Base-by-base conservation (phyloP, 176 grass and related monocot species). In the Oryza meridionalis region DNA sequence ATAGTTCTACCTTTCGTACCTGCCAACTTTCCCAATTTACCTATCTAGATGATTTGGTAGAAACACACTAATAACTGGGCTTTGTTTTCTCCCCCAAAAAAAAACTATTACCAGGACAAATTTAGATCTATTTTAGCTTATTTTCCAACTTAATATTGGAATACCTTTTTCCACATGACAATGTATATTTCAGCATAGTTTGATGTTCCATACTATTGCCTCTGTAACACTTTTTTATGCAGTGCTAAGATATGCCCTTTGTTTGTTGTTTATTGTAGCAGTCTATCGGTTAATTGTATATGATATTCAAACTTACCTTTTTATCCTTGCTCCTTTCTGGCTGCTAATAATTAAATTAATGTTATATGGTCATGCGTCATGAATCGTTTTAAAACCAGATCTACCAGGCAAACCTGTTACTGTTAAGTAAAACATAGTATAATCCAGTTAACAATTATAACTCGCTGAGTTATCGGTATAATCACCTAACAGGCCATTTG, bases 101-200 rank as follows among this genome's bases (percentile, higher is more conserved):
- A 65, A 29, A 31, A 5, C 37, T 63, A 15, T 70, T 46, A 8
- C 10, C 26, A 67, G 22, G 68, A 67, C 19, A 68, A 17, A 40
- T 3, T 8, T 29, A 27, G 46, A 31, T 40, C 32, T 24, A 77
- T 40, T 77, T 67, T 76, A 13, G 62, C 31, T 66, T 84, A 84
- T 13, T 26, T 17, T 50, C 26, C 8, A 40, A 76, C 12, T 76
- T 67, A 27, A 19, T 53, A 51, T 38, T 3, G 12, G n/a, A 65
- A 11, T 5, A 43, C 10, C 9, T 16, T 78, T 51, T 32, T 50
- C 35, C 58, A 78, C 16, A 67, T 67, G 38, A 4, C 40, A 67
- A 65, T 17, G 26, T 19, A 17, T 49, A 51, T 68, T 17, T 51
- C 49, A 69, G 3, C 44, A 37, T 80, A 51, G 31, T 46, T 31